Conservation (phyloP, 2,329 filamentous ascomycete species). For the Paraphoma sp. region DNA sequence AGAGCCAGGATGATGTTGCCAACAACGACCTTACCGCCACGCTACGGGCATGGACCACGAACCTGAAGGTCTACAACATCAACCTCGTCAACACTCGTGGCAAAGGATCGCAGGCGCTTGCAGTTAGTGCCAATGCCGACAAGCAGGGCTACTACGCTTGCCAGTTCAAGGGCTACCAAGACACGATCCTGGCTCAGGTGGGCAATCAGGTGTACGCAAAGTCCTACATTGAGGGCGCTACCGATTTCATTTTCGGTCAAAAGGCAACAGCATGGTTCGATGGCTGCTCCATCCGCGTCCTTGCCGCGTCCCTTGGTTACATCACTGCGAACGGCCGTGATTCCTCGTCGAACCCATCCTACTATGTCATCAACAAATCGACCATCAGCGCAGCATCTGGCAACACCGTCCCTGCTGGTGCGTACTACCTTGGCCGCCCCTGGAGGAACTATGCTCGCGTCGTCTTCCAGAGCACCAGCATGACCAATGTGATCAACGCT, state of each 20-base stretch:
- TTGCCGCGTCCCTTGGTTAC: slow-evolving; percentile 50
- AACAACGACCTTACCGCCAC: slow-evolving; percentile 63
- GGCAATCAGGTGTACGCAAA: slow-evolving; percentile 64
- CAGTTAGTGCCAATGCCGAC: slow-evolving; percentile 58
- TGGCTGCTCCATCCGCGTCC: slow-evolving; percentile 56
- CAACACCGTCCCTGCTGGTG: slow-evolving; percentile 47
- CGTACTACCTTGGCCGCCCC: slow-evolving; percentile 61
- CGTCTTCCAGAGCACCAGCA: slow-evolving; percentile 57
- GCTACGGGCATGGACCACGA: slow-evolving; percentile 55
- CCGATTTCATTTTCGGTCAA: slow-evolving; percentile 66
- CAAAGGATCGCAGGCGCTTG: slow-evolving; percentile 59
- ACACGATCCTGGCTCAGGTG: slow-evolving; percentile 54
- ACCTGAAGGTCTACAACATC: slow-evolving; percentile 69
- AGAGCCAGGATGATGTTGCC: slow-evolving; percentile 55
- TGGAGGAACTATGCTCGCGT: slow-evolving; percentile 61
- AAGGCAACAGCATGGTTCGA: slow-evolving; percentile 61
- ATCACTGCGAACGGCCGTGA: slow-evolving; percentile 46
- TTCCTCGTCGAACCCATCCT: slow-evolving; percentile 46
- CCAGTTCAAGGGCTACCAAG: slow-evolving; percentile 63
- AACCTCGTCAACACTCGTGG: slow-evolving; percentile 58
- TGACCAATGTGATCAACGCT: slow-evolving; percentile 64
- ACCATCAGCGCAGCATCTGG: slow-evolving; percentile 52
- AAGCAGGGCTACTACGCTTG: slow-evolving; percentile 65
- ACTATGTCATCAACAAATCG: slow-evolving; percentile 64
- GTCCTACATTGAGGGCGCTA: slow-evolving; percentile 63